These are phyloP conservation scores for Saccharum spontaneum DNA, from an alignment of 176 grass and related monocot species.

Conservation along the genomic window DNA sequence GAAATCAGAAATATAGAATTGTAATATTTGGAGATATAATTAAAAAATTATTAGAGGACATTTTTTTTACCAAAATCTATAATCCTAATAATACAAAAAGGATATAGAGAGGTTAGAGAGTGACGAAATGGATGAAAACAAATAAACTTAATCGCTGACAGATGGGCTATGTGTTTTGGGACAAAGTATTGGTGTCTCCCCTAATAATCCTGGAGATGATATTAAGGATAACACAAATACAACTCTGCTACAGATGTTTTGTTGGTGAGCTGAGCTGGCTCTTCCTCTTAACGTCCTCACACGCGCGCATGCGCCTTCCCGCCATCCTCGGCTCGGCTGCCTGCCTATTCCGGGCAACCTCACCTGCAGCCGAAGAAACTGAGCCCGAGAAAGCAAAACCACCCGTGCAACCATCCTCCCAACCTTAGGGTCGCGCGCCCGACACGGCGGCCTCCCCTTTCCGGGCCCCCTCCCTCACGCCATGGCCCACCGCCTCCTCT, in stretches of 20 bases:
- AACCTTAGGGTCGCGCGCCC: slow-evolving; percentile 40
- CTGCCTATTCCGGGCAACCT: slow-evolving; percentile 36
- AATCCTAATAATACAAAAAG: too few species aligned
- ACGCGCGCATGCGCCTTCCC: slow-evolving; percentile 8
- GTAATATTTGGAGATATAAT: too few species aligned
- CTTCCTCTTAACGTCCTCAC: background rate
- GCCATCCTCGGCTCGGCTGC: slow-evolving; percentile 32
- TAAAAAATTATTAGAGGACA: too few species aligned
- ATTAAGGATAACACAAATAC: too few species aligned
- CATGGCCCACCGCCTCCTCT: slow-evolving; percentile 36
- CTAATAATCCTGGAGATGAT: too few species aligned
- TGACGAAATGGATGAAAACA: background rate
- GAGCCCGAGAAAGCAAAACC: slow-evolving; percentile 38
- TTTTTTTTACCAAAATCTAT: background rate
- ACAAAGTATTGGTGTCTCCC: too few species aligned
- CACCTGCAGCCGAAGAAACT: slow-evolving; percentile 21
- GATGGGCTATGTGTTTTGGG: too few species aligned
- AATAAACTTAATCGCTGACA: too few species aligned
- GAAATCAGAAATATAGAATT: too few species aligned
- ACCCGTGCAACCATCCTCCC: slow-evolving; percentile 14
- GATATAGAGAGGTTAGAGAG: background rate
- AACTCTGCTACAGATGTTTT: too few species aligned
- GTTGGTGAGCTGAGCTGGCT: background rate
- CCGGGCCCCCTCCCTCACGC: slow-evolving; percentile 22
- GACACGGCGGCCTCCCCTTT: slow-evolving; percentile 46